These are phyloP conservation scores for Solanum rostratum DNA, from an alignment of 257 asterid genomes.

Conservation along the genomic window DNA sequence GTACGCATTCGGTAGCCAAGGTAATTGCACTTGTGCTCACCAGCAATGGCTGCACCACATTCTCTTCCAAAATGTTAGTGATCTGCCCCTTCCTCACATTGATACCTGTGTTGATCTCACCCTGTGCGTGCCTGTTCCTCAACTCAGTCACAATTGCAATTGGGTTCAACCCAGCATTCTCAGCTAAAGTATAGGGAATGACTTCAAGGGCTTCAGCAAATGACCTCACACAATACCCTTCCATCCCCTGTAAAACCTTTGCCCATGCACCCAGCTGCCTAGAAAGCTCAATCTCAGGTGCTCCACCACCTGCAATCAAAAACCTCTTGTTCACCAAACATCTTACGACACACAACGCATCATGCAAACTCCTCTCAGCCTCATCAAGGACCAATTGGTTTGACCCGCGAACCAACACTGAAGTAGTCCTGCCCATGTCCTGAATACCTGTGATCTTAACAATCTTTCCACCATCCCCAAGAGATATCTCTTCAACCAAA, in stretches of 20 bases:
- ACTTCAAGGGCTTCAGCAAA: slow-evolving; percentile 98
- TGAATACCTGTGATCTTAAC: slow-evolving; percentile 85
- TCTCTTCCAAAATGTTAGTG: slow-evolving; percentile 94
- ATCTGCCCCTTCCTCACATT: slow-evolving; percentile 99
- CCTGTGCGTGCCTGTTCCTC: slow-evolving; percentile 98
- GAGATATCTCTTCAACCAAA: slow-evolving; percentile 80
- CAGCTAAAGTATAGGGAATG: slow-evolving; percentile 92
- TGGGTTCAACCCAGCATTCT: slow-evolving; percentile 97
- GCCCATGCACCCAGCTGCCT: slow-evolving; percentile 98
- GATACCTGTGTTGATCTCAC: slow-evolving; percentile 93
- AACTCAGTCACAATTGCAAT: slow-evolving; percentile 88
- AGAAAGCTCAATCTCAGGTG: slow-evolving; percentile 97
- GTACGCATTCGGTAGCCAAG: slow-evolving; percentile 93
- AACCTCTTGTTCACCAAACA: slow-evolving; percentile 91
- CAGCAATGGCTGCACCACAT: slow-evolving; percentile 92
- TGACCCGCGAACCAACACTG: slow-evolving; percentile 88
- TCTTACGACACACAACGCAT: slow-evolving; percentile 93
- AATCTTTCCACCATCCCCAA: slow-evolving; percentile 97
- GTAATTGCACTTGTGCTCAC: slow-evolving; percentile 94
- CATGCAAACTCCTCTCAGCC: slow-evolving; percentile 99
- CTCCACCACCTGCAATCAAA: slow-evolving; percentile 99
- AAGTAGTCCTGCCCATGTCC: slow-evolving; percentile 95
- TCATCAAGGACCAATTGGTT: slow-evolving; percentile 89
- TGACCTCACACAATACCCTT: slow-evolving; percentile 81
- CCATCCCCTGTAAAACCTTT: slow-evolving; percentile 95